Evolutionary conservation across 768 basidiomycete species (phyloP), one percentile per base, ranked within the genome.

Genomic region (Boletus rufocinnamomeus): DNA sequence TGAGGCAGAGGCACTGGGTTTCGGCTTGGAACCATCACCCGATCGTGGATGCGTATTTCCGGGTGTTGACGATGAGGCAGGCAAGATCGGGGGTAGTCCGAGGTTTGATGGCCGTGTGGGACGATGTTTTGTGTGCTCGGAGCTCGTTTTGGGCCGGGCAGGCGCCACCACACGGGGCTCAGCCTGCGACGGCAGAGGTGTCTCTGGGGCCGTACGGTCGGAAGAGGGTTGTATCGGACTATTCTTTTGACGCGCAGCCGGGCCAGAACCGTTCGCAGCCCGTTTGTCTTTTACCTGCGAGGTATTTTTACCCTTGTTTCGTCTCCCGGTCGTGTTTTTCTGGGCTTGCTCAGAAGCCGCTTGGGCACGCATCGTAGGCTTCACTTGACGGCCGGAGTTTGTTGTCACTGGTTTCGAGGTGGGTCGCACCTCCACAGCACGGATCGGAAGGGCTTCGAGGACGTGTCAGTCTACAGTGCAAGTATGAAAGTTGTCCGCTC

Each of bases 321-420:
- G 57, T 51, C 34, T 49, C 17, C 23, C 47, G 9, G 17, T 41
- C 13, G 34, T 2, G 6, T 57, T 63, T 27, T 44, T 21, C 5
- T 54, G 51, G 8, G 35, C 50, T 28, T 58, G 54, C 14, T 56
- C 13, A 1, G 53, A 37, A 37, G 63, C 63, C 10, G 56, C 64
- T 23, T 60, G 60, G 3, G 61, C 70, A 14, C 69, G 63, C 23
- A 58, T 40, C 4, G 64, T 62, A 17, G 52, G 58, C 21, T 65
- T 74, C 23, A 64, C 59, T 45, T 60, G 64, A 51, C 70, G 64
- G 13, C 71, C 71, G 34, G 58, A 72, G 13, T 23, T 57, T 7
- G 72, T 72, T 5, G 6, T 54, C 44, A 62, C 49, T 4, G 68
- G 60, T 45, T 61, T 55, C 23, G 30, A 16, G n/a, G 50, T 35